phyloP scores from a whole-genome alignment of 768 basidiomycete species.

The Trametes gibbosa region DNA sequence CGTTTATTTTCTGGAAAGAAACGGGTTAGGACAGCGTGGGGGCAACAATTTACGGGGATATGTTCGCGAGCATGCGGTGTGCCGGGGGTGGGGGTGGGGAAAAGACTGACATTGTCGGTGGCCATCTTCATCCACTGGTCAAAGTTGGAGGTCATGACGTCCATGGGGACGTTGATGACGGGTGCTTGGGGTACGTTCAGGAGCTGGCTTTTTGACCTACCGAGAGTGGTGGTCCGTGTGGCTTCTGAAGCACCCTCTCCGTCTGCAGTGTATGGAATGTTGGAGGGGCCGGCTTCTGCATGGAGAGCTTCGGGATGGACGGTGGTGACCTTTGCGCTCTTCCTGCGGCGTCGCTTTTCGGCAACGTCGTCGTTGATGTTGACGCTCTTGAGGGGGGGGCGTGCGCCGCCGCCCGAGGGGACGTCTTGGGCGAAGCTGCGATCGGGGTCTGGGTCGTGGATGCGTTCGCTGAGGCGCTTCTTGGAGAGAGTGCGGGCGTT shows the following conservation, averaged over 20 bases:
- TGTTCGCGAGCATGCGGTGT: neutral
- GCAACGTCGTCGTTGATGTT: constrained; percentile 81
- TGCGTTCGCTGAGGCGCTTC: constrained; percentile 62
- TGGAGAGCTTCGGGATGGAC: constrained; percentile 41
- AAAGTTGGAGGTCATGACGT: constrained; percentile 90
- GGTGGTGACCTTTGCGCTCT: constrained; percentile 68
- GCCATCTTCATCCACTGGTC: constrained; percentile 99
- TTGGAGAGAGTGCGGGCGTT: constrained; percentile 20
- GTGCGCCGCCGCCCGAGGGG: constrained; percentile 21
- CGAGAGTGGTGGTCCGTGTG: constrained; percentile 31
- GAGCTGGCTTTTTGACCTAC: constrained; percentile 58
- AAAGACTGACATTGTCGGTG: constrained; percentile 85
- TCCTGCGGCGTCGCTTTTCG: constrained; percentile 79
- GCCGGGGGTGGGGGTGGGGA: no score
- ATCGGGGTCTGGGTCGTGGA: constrained; percentile 45
- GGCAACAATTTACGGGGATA: neutral
- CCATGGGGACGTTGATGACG: constrained; percentile 60
- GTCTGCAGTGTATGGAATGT: constrained; percentile 39
- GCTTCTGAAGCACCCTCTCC: constrained; percentile 37
- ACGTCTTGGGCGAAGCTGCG: constrained; percentile 35
- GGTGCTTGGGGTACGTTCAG: constrained; percentile 59
- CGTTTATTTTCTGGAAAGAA: constrained; percentile 93
- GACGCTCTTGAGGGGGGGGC: constrained; percentile 37
- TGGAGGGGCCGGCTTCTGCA: constrained; percentile 55
- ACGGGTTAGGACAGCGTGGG: constrained; percentile 10